Evolutionary conservation across 176 grass and related monocot species (phyloP).

Genomic region (Microstegium vimineum): DNA sequence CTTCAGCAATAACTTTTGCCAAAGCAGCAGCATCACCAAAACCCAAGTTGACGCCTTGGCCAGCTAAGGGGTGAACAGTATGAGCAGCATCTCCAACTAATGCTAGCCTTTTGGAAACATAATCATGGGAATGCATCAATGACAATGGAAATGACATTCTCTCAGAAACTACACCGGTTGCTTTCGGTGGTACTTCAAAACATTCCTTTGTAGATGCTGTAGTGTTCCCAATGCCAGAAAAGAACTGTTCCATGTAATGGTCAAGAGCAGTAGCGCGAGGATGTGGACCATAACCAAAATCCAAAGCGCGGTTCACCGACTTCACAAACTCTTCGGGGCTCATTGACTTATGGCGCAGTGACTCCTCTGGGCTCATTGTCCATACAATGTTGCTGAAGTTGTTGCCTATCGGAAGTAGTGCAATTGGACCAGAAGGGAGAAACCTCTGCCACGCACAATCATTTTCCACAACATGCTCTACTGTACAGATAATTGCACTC

Average conservation of each 20-base stretch:
- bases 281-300: constrained; percentile 75
- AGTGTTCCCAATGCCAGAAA: constrained; percentile 38
- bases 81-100: constrained; percentile 91
- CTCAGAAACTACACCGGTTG: constrained; percentile 53
- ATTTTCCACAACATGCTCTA: constrained; percentile 65
- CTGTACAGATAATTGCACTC: constrained; percentile 85
- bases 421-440: constrained; percentile 88
- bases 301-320: constrained; percentile 70
- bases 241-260: constrained; percentile 59
- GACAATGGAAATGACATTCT: constrained; percentile 84
- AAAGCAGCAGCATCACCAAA: constrained; percentile 80
- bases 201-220: constrained; percentile 63
- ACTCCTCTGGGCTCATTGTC: constrained; percentile 87
- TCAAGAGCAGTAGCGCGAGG: constrained; percentile 51
- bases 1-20: constrained; percentile 68
- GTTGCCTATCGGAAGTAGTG: constrained; percentile 71
- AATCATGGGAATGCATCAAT: constrained; percentile 75
- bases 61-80: constrained; percentile 86
- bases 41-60: constrained; percentile 93
- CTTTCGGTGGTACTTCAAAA: constrained; percentile 85
- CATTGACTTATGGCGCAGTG: constrained; percentile 61
- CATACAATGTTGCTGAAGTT: constrained; percentile 98
- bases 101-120: constrained; percentile 61
- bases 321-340: constrained; percentile 71
- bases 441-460: constrained; percentile 91